These are phyloP conservation scores for Podila clonocystis DNA, from an alignment of 192 early-diverging fungal species.

Conservation along the genomic window DNA sequence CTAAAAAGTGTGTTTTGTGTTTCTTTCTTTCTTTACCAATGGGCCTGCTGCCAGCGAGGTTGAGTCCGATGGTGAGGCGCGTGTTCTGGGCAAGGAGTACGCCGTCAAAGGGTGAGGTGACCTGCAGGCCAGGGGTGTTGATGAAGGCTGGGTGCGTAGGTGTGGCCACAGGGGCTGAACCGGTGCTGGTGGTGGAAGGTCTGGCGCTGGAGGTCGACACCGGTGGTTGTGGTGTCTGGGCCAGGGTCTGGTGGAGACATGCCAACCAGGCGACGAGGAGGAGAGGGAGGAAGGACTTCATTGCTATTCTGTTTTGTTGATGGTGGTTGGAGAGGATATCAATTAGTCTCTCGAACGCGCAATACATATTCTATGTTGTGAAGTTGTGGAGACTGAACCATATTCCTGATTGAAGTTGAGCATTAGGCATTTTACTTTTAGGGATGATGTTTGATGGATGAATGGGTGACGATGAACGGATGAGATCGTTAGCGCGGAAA, in stretches of 20 bases:
- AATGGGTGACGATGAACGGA: not conserved
- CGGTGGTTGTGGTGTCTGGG: slow-evolving; percentile 4
- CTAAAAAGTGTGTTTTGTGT: no score
- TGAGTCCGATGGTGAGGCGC: slow-evolving; percentile 21
- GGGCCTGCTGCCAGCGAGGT: not conserved
- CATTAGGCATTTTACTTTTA: no score
- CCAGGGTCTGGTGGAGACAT: slow-evolving; percentile 14
- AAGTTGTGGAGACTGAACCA: not conserved
- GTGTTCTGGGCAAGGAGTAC: slow-evolving; percentile 16
- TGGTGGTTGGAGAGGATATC: not conserved
- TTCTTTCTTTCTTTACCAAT: slow-evolving; percentile 16
- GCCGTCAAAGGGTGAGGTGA: slow-evolving; percentile 10
- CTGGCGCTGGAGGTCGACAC: not conserved
- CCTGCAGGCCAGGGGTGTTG: slow-evolving; percentile 31
- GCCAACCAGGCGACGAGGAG: slow-evolving; percentile 15
- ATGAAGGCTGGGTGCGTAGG: slow-evolving; percentile 9
- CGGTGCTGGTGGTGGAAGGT: not conserved
- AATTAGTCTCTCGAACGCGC: not conserved
- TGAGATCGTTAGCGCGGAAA: no score
- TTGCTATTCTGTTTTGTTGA: not conserved
- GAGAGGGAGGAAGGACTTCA: slow-evolving; percentile 21
- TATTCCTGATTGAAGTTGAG: not conserved
- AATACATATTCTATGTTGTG: not conserved
- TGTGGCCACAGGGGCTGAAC: not conserved
- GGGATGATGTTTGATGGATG: not conserved